These are phyloP conservation scores for Mycena albidolilacea DNA, from an alignment of 768 basidiomycete genomes.

Conservation along the genomic window DNA sequence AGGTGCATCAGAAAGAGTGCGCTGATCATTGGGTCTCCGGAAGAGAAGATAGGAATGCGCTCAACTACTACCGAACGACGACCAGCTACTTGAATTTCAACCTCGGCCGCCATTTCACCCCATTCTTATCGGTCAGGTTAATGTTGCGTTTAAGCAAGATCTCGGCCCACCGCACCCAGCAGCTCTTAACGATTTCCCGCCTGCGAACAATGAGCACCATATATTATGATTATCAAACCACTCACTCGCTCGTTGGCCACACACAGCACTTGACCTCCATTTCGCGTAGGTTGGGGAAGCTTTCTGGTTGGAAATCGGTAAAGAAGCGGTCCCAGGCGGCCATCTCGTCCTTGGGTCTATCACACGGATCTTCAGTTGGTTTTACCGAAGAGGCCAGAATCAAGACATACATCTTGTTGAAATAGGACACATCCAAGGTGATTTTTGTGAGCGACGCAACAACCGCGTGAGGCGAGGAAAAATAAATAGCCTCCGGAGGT, in stretches of 20 bases:
- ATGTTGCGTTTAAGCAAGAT: background rate
- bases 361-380: background rate
- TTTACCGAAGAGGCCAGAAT: background rate
- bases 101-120: slow-evolving; percentile 33
- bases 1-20: too few species aligned
- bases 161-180: slow-evolving; percentile 21
- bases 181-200: slow-evolving; percentile 13
- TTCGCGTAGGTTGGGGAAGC: slow-evolving; percentile 24
- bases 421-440: background rate
- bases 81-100: slow-evolving; percentile 15
- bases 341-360: background rate
- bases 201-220: background rate
- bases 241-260: slow-evolving; percentile 35
- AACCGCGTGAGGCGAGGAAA: background rate
- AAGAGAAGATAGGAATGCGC: too few species aligned
- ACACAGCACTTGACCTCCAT: slow-evolving; percentile 5
- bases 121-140: slow-evolving; percentile 8
- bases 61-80: too few species aligned
- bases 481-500: background rate
- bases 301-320: background rate
- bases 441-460: slow-evolving; percentile 16
- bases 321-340: slow-evolving; percentile 22
- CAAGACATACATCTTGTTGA: too few species aligned
- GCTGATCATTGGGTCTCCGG: too few species aligned
- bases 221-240: background rate